Evolutionary conservation across 352 stramenopile genomes (phyloP), one percentile per base, ranked within the genome.

Genomic region (Phytophthora melonis): DNA sequence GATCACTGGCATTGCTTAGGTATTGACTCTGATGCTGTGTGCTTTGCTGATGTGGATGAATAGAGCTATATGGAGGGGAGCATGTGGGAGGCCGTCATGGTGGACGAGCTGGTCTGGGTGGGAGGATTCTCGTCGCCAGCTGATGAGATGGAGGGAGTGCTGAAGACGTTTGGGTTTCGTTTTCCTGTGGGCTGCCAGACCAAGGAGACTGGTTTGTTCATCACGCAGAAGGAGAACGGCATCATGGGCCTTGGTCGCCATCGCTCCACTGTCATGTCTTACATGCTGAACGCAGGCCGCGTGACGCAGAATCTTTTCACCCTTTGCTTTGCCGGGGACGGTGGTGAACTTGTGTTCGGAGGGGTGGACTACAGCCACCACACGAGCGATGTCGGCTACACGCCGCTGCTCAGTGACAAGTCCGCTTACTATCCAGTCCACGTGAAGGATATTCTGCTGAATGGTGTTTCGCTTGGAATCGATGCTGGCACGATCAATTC

Each of bases 51-150:
- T 47, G 14, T 34, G 41, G 41, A 23, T 47, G 30, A 6, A 47
- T 62, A 95, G 87, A 88, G 80, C 45, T 97, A 97, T 69, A 93
- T 88, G 21, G 91, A 97, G 81, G 90, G 91, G 39, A 97, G 91
- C 64, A 93, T 92, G 79, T 97, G 91, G 92, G 78, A 86, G 27
- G 90, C 90, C 3, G 77, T 93, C 13, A 79, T 97, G 39, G 79
- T 97, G 13, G 79, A 94, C 39, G 90, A 97, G 56, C 59, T 95
- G 21, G 86, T 91, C 60, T 96, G 88, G 88, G 74, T 96, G 16
- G 90, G 90, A 45, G 85, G 87, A n/a, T 87, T 88, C 14, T 78
- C 64, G 5, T 81, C 81, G 27, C 67, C 73, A 10, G 72, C 49
- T 45, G 78, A 90, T 43, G 76, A 76, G 2, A 66, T 82, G 32